Evolutionary conservation across 495 filamentous ascomycete genomes (phyloP).

Genomic region (Hypoxylon perforatum): DNA sequence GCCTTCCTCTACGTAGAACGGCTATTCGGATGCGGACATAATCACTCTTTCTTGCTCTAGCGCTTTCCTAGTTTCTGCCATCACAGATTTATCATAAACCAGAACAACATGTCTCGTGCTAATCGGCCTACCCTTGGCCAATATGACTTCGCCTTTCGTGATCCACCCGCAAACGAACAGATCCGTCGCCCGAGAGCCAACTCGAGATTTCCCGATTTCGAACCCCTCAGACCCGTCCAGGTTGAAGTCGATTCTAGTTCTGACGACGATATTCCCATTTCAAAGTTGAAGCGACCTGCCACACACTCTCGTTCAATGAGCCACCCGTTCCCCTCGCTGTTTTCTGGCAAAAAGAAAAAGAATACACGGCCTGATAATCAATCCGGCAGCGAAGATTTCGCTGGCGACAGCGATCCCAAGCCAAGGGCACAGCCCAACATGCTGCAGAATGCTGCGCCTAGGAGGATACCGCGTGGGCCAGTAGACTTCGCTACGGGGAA

Average conservation of each 20-base stretch:
- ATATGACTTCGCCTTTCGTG: conserved; percentile 43
- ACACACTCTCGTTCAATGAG: conserved; percentile 77
- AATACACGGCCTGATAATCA: conserved; percentile 32
- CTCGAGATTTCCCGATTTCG: conserved; percentile 35
- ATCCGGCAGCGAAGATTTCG: conserved; percentile 40
- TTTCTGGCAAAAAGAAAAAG: conserved; percentile 67
- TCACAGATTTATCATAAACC: background rate
- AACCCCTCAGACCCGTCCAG: conserved; percentile 22
- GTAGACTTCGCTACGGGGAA: conserved; percentile 71
- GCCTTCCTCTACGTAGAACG: conserved; percentile 15
- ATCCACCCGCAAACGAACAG: conserved; percentile 30
- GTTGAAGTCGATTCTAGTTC: conserved; percentile 53
- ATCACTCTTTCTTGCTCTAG: conserved; percentile 18
- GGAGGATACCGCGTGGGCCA: conserved; percentile 42
- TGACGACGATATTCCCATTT: conserved; percentile 53
- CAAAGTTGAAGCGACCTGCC: conserved; percentile 46
- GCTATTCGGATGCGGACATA: conserved; percentile 28
- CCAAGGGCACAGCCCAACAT: conserved; percentile 38
- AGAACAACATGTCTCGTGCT: conserved; percentile 38
- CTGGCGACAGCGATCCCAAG: conserved; percentile 40
- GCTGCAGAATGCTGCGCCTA: conserved; percentile 41
- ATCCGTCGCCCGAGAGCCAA: conserved; percentile 40
- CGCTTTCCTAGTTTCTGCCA: conserved; percentile 15
- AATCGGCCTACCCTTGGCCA: conserved; percentile 43
- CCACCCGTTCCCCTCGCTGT: conserved; percentile 76